Conservation (phyloP, 345 rosid species). For the Mangifera indica region DNA sequence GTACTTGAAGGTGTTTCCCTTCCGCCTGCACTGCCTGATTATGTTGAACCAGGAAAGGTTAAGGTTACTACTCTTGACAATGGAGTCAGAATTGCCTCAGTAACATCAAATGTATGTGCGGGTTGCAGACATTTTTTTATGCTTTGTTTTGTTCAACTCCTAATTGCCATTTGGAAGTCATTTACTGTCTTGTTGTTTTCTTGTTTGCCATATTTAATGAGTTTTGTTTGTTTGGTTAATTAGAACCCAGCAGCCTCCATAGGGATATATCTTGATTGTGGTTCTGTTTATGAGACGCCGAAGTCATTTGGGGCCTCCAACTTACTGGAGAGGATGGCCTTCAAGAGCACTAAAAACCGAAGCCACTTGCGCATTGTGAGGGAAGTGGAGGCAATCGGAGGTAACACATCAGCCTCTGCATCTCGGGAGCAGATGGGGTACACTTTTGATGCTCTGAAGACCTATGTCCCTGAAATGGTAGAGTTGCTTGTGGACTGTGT, state of each 20-base stretch:
- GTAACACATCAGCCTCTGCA: slow-evolving; percentile 58
- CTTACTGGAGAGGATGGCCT: slow-evolving; percentile 75
- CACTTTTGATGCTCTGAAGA: slow-evolving; percentile 68
- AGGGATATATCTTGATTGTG: slow-evolving; percentile 62
- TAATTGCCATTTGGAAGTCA: not conserved
- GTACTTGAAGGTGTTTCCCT: slow-evolving; percentile 57
- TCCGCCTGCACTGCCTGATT: slow-evolving; percentile 63
- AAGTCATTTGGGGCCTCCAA: slow-evolving; percentile 62
- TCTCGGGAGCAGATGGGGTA: slow-evolving; percentile 75
- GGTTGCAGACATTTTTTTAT: not conserved
- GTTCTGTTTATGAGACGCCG: slow-evolving; percentile 69
- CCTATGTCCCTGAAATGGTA: slow-evolving; percentile 69
- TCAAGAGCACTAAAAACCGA: slow-evolving; percentile 68
- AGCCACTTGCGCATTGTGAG: slow-evolving; percentile 62
- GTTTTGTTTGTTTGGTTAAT: slow-evolving; percentile 22
- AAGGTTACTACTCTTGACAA: slow-evolving; percentile 63
- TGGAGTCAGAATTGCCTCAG: slow-evolving; percentile 73
- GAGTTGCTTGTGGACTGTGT: slow-evolving; percentile 70
- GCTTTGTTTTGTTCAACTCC: not conserved
- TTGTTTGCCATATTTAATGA: not conserved
- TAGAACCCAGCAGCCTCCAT: slow-evolving; percentile 67
- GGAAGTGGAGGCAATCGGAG: slow-evolving; percentile 82
- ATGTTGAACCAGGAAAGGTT: slow-evolving; percentile 61
- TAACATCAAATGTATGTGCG: slow-evolving; percentile 50
- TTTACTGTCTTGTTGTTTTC: slow-evolving; percentile 1